Percentiles rank a stretch among this genome's conserved stretches.
Conservation (phyloP, 2,329 filamentous ascomycete species). For the Cytospora schulzeri region DNA sequence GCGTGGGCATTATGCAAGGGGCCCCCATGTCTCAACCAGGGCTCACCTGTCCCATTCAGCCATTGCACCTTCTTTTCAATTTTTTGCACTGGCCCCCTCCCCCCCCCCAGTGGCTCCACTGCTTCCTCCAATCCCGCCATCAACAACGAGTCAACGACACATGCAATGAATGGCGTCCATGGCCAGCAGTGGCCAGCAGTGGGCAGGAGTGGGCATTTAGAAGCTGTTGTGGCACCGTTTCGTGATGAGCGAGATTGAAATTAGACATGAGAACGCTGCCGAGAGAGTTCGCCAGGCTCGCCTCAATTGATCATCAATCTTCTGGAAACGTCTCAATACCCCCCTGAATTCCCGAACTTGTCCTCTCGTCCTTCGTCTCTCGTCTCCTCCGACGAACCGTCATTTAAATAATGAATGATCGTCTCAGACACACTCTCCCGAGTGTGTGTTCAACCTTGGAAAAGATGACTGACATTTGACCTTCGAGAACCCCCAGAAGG, state of each 20-base stretch:
- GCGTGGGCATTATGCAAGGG: constrained; percentile 18
- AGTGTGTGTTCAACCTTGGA: not conserved
- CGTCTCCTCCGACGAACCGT: not conserved
- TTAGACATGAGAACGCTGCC: not conserved
- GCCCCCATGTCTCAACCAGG: constrained; percentile 13
- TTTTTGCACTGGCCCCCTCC: constrained; percentile 12
- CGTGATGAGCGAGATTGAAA: not conserved
- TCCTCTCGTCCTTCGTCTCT: not conserved
- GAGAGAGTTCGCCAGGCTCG: not conserved
- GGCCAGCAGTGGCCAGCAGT: too few species aligned
- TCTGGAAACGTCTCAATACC: not conserved
- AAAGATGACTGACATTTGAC: not conserved
- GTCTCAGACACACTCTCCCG: not conserved
- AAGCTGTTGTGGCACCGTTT: not conserved
- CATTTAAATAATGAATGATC: not conserved
- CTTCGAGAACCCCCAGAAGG: not conserved
- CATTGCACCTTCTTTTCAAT: constrained; percentile 5
- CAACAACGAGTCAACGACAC: not conserved
- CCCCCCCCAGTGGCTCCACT: constrained; percentile 14
- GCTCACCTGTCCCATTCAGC: not conserved
- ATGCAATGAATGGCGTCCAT: too few species aligned
- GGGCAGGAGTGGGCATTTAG: too few species aligned
- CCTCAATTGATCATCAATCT: not conserved
- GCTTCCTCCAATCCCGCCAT: constrained; percentile 3
- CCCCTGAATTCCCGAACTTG: not conserved